phyloP scores from a whole-genome alignment of 2,329 filamentous ascomycete species.

The Colletotrichum musicola region DNA sequence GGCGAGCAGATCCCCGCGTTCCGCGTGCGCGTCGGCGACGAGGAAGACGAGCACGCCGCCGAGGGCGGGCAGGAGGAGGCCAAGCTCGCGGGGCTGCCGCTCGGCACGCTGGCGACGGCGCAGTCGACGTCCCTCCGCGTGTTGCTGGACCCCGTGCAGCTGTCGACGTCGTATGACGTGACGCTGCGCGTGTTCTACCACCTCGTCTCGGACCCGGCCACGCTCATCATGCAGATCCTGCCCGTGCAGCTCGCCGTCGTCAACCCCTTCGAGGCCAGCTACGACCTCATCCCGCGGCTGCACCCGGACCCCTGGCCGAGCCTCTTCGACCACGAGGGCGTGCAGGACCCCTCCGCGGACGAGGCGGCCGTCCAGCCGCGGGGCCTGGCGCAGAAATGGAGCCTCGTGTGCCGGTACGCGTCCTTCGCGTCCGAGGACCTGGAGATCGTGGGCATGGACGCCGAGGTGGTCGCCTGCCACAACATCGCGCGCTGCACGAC shows the following conservation, averaged over 20 bases:
- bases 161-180: slow-evolving; percentile 72
- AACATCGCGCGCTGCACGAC: slow-evolving; percentile 72
- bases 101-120: slow-evolving; percentile 63
- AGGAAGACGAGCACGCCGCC: slow-evolving; percentile 50
- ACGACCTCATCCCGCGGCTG: slow-evolving; percentile 84
- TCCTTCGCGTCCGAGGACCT: slow-evolving; percentile 84
- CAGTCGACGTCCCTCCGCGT: slow-evolving; percentile 60
- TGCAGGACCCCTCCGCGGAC: slow-evolving; percentile 52
- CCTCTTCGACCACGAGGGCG: slow-evolving; percentile 76
- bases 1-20: slow-evolving; percentile 67
- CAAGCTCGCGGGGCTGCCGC: slow-evolving; percentile 54
- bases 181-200: slow-evolving; percentile 82
- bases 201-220: slow-evolving; percentile 82
- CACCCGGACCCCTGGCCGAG: slow-evolving; percentile 87
- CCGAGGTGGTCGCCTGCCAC: slow-evolving; percentile 70
- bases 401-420: slow-evolving; percentile 77
- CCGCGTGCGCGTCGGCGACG: slow-evolving; percentile 53
- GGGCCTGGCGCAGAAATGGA: slow-evolving; percentile 86
- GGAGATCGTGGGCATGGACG: slow-evolving; percentile 71
- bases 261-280: slow-evolving; percentile 91
- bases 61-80: slow-evolving; percentile 55
- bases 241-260: slow-evolving; percentile 79
- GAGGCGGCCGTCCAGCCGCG: slow-evolving; percentile 47
- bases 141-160: slow-evolving; percentile 62
- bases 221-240: slow-evolving; percentile 81